Evolutionary conservation across 2,329 filamentous ascomycete genomes (phyloP), one percentile per base, ranked within the genome.

Genomic region (Cladosporium austrohemisphaericum): DNA sequence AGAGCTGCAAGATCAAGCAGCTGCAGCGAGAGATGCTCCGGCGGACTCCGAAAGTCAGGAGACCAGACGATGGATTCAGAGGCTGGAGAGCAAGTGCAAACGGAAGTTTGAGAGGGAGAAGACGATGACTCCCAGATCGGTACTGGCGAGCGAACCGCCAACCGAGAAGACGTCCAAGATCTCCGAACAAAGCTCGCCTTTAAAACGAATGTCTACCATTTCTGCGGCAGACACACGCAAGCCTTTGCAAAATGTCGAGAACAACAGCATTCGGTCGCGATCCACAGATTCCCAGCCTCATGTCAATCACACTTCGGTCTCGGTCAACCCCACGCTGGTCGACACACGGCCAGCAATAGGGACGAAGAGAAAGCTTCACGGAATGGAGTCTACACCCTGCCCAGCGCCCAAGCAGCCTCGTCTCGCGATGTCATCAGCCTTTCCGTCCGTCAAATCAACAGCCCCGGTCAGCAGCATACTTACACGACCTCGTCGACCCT

Each of bases 1-100:
- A 1, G 83, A 89, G 46, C 71, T 95, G 3, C 85, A 91, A 57
- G 63, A 75, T 5, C 73, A 87, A 61, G 88, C 86, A 0, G 65
- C 73, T 23, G 70, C 78, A 23, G 80, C 84, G 14, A 75, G 71
- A 14, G 73, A 71, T 26, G 63, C 71, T 2, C 71, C 77, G 0
- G 65, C 66, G 1, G 66, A 77, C 11, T 76, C 80, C 5, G 75
- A 84, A 49, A 79, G 74, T 20, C 76, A 84, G 50, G 81, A 87
- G 57, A 76, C 81, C 51, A 67, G 76, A 1, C 63, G 73, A 8
- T 88, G 84, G 83, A 74, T 82, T 20, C 72, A 74, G 7, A 78
- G 73, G 40, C 65, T 89, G n/a, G 77, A 84, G 54, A 64, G 32
- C 7, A 61, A 55, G 32, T 58, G 61, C 43, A 60, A 57, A 33